Evolutionary conservation across 257 asterid genomes (phyloP), one percentile per base, ranked within the genome.

Genomic region (Haberlea rhodopensis): DNA sequence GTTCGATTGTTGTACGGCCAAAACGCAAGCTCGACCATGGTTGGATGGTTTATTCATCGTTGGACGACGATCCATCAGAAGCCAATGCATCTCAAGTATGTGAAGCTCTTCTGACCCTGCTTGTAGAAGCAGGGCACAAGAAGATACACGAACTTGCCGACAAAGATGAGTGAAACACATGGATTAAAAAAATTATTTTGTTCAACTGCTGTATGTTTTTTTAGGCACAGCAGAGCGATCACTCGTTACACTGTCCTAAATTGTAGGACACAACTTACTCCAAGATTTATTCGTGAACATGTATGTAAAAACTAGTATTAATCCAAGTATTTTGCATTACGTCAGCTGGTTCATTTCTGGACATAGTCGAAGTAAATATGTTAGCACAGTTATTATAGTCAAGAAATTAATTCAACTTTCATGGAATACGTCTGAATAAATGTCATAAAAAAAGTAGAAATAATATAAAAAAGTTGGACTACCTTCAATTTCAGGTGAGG

Each of bases 41-140:
- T 8, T 94, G 99, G 99, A 94, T 94, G 99, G 99, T 87, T 29
- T 94, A 94, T 57, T 94, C 97, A 0, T 82, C 96, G 2, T 21
- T 84, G 60, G 81, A 80, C 11, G 96, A 90, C 65, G 91, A 90
- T 60, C 84, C 94, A 0, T 45, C 73, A 0, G 99, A 90, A 68
- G 87, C 96, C 0, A 79, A 86, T 76, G 96, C 99, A 56, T 87
- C 96, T 49, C 96, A 89, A 75, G 96, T 91, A 13, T 91, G 96
- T 59, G 96, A 91, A 74, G 96, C 99, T 52, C 96, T 94, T 29
- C 65, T 94, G 59, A 80, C 82, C 25, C 70, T 94, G 88, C 87
- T 94, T 51, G 91, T 90, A 9, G 96, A 92, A 60, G 83, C 58
- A 57, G 94, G 88, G 48, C 78, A 65, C 24, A 83, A 65, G 54